Base-by-base conservation (phyloP, 768 basidiomycete species). In the Psilocybe cubensis region DNA sequence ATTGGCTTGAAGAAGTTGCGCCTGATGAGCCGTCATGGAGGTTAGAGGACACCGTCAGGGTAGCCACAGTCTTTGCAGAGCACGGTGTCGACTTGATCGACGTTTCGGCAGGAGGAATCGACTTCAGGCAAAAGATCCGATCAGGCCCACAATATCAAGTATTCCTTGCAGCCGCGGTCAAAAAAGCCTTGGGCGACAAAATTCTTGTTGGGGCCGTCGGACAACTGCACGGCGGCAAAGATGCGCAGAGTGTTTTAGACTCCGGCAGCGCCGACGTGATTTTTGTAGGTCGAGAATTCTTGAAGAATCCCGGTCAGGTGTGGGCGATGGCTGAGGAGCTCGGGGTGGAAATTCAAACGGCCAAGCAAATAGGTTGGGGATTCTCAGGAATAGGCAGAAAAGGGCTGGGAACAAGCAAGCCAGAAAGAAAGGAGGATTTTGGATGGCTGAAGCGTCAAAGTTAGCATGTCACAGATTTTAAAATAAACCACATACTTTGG, bases 1-100 rank as follows among this genome's bases (percentile, higher is more conserved):
- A 93, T 54, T 90, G 89, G 86, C 73, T 90, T 14, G 84, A 86
- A 61, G 77, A 83, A 55, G 72, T 76, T 2, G 70, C 81, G 1
- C 83, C 85, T 0, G 71, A 87, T 55, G 83, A 87, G 57, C 79
- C 80, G 9, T 83, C 83, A 5, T 91, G 92, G 91, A 79, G 82
- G 17, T 60, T 81, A 1, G 83, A 87, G 66, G 92, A 93, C 66
- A 89, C 87, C 1, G 82, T 81, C 20, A 73, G 78, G 23, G 74
- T 92, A 25, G 83, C 86, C 1, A 72, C 76, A 10, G 79, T 86
- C 57, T 78, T 93, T 9, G 76, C 75, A 18, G 78, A 82, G 12
- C 79, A 84, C 42, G 90, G 90, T 6, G 81, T 93, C 53, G 92
- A 93, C 68, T 73, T 94, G 28, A 71, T 94, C 45, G 92, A 93